Conservation (phyloP, 768 basidiomycete genomes). For the Obba rivulosa region DNA sequence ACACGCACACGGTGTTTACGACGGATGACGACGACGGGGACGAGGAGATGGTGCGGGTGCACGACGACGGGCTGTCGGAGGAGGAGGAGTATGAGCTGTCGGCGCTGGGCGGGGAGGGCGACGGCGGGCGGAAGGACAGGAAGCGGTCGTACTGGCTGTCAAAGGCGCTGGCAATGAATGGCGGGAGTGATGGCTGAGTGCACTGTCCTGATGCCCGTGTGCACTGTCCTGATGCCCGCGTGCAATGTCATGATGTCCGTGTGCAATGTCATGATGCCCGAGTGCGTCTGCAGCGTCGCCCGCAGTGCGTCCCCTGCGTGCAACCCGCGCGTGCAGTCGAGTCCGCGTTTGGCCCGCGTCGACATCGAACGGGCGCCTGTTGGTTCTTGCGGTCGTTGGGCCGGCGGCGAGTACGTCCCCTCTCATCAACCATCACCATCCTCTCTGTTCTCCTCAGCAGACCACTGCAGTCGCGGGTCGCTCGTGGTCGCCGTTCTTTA, state of each 20-base stretch:
- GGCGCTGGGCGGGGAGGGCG: constrained; percentile 4
- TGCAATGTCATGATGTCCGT: constrained; percentile 1
- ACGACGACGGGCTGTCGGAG: constrained; percentile 24
- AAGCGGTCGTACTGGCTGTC: constrained; percentile 49
- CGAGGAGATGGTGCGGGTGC: constrained; percentile 8
- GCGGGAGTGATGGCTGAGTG: constrained; percentile 20
- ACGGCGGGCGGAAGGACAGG: constrained; percentile 9
- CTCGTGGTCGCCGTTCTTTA: constrained; percentile 24
- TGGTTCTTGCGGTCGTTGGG: no score
- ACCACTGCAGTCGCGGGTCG: constrained; percentile 28
- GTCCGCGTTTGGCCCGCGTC: no score
- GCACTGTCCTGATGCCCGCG: not conserved
- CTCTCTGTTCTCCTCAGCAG: constrained; percentile 8
- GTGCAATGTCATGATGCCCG: no score
- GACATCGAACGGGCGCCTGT: no score
- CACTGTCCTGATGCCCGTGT: no score
- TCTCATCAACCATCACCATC: constrained; percentile 18
- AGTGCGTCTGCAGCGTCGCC: no score
- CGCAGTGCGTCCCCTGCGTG: no score
- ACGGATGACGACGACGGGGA: constrained; percentile 45
- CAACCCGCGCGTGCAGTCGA: no score
- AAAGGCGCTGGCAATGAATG: constrained; percentile 35
- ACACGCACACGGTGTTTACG: constrained; percentile 45
- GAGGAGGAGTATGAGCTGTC: constrained; percentile 21
- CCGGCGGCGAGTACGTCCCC: not conserved